phyloP scores from a whole-genome alignment of 768 basidiomycete species.

The Boletus edulis region DNA sequence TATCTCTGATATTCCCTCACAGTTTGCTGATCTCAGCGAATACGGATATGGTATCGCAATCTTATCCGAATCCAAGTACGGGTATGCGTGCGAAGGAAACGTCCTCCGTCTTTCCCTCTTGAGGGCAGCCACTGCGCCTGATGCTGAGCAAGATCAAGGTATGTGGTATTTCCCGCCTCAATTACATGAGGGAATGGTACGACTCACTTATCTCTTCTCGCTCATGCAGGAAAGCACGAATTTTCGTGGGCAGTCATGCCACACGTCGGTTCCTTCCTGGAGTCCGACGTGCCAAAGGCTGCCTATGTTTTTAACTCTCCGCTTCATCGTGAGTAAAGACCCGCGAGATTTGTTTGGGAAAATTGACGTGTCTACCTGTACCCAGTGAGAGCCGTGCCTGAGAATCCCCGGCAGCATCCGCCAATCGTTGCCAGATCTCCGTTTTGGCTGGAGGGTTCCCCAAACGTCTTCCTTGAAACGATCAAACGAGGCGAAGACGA shows the following conservation, averaged over 20 bases:
- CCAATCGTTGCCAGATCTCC: constrained; percentile 42
- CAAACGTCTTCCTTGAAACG: constrained; percentile 89
- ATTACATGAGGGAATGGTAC: not conserved
- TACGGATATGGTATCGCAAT: constrained; percentile 95
- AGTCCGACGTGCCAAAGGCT: constrained; percentile 85
- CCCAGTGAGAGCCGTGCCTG: constrained; percentile 29
- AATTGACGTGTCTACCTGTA: not conserved
- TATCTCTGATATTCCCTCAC: not conserved
- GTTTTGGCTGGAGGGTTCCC: constrained; percentile 66
- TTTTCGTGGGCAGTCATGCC: constrained; percentile 92
- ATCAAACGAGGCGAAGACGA: constrained; percentile 94
- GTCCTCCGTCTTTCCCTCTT: constrained; percentile 85
- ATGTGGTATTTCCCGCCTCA: not conserved
- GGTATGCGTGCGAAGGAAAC: constrained; percentile 84
- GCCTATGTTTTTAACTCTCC: constrained; percentile 86
- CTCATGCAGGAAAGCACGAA: constrained; percentile 58
- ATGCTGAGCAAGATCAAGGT: constrained; percentile 92
- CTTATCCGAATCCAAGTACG: constrained; percentile 95
- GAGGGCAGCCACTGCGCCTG: constrained; percentile 88
- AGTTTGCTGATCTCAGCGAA: constrained; percentile 88
- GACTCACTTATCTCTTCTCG: not conserved
- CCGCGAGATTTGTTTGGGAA: not conserved
- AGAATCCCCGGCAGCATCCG: not conserved
- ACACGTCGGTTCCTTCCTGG: constrained; percentile 83
- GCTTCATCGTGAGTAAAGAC: constrained; percentile 50